Percentiles rank a stretch among this genome's conserved stretches.
These are phyloP conservation scores for Calonectria hongkongensis DNA, from an alignment of 2,329 filamentous ascomycete species.

Conservation along the genomic window DNA sequence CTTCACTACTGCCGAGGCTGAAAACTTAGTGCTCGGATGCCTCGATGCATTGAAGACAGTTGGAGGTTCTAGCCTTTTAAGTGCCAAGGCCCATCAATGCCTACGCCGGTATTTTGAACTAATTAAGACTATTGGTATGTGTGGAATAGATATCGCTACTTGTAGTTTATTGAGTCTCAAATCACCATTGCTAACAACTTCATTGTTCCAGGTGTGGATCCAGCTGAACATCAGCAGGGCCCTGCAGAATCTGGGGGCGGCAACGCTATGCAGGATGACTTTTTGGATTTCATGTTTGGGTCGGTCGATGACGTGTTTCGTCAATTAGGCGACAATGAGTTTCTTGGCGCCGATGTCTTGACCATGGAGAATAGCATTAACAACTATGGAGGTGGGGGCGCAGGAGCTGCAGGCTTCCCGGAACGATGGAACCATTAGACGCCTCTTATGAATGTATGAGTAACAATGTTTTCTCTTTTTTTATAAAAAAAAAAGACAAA, in stretches of 20 bases:
- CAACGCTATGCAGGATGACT: slow-evolving; percentile 28
- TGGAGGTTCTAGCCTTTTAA: slow-evolving; percentile 50
- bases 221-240: slow-evolving; percentile 10
- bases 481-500: not conserved
- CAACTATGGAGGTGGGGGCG: slow-evolving; percentile 14
- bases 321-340: slow-evolving; percentile 36
- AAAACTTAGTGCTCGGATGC: slow-evolving; percentile 37
- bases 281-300: slow-evolving; percentile 39
- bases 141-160: not conserved
- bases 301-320: slow-evolving; percentile 38
- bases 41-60: slow-evolving; percentile 45
- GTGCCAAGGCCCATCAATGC: slow-evolving; percentile 50
- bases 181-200: not conserved
- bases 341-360: slow-evolving; percentile 27
- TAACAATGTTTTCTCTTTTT: not conserved
- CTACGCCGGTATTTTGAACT: slow-evolving; percentile 45
- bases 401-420: slow-evolving; percentile 5
- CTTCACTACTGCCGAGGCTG: slow-evolving; percentile 39
- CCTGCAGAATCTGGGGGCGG: not conserved
- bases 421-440: slow-evolving; percentile 24
- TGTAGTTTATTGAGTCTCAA: not conserved
- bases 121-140: slow-evolving; percentile 42
- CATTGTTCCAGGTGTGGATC: not conserved
- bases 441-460: slow-evolving; percentile 25
- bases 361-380: slow-evolving; percentile 38